Evolutionary conservation across 2,329 filamentous ascomycete genomes (phyloP).

Genomic region (Exophiala viscosa): DNA sequence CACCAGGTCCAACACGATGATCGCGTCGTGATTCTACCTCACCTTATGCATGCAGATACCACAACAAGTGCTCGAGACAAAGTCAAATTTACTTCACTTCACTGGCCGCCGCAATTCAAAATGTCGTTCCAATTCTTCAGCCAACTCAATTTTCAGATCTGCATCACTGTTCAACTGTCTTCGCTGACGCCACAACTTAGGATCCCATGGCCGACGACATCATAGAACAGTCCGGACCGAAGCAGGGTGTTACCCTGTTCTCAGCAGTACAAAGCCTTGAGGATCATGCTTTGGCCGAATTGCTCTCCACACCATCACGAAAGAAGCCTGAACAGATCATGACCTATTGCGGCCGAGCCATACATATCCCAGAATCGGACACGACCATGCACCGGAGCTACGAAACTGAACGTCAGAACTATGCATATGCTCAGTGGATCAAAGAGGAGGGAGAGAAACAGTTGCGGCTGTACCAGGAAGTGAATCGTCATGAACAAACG

Average conservation of each 20-base stretch:
- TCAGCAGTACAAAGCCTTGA: neutral
- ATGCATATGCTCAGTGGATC: neutral
- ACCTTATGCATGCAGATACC: too few relatives aligned
- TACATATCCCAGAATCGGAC: neutral
- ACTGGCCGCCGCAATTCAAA: too few relatives aligned
- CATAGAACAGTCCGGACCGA: neutral
- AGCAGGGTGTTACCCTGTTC: neutral
- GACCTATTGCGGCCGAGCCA: conserved; percentile 2
- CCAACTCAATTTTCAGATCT: too few relatives aligned
- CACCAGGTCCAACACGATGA: too few relatives aligned
- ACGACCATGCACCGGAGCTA: neutral
- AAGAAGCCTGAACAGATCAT: conserved; percentile 6
- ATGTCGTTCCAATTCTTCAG: too few relatives aligned
- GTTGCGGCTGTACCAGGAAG: too few relatives aligned
- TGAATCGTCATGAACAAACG: too few relatives aligned
- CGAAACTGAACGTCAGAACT: neutral
- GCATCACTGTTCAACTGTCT: too few relatives aligned
- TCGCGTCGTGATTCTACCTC: too few relatives aligned
- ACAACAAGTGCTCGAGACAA: too few relatives aligned
- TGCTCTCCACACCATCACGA: neutral
- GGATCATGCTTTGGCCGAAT: neutral
- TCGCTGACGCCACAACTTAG: too few relatives aligned
- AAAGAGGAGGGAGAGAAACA: neutral
- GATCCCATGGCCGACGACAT: neutral
- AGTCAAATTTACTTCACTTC: too few relatives aligned